A percentile compares a stretch with the other conserved stretches of the same genome.
Evolutionary conservation across 148 eudicot genomes (phyloP).

Genomic region (Chenopodium berlandieri): DNA sequence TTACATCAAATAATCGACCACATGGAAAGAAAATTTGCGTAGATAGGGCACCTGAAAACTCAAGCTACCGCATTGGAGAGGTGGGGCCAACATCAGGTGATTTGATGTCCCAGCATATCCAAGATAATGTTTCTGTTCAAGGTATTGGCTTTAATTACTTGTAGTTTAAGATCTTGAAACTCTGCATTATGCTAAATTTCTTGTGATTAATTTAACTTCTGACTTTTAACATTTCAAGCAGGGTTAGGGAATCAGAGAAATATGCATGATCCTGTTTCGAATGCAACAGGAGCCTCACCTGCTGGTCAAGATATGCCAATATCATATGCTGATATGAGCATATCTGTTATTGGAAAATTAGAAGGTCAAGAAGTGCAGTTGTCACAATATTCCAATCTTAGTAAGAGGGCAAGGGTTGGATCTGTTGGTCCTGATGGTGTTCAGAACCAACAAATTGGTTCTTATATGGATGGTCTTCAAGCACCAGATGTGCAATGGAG

Average conservation of each 20-base stretch:
- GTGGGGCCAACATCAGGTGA: conserved; percentile 42
- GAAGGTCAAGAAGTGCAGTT: conserved; percentile 69
- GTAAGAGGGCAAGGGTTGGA: conserved; percentile 56
- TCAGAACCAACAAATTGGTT: conserved; percentile 55
- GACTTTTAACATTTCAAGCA: conserved; percentile 48
- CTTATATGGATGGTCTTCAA: conserved; percentile 53
- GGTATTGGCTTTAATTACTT: conserved; percentile 41
- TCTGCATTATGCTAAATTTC: conserved; percentile 40
- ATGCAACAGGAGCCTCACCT: conserved; percentile 46
- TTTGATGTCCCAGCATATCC: conserved; percentile 42
- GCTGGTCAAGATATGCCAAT: conserved; percentile 54
- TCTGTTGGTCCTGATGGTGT: conserved; percentile 47
- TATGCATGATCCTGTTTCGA: conserved; percentile 47
- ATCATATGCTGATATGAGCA: conserved; percentile 46
- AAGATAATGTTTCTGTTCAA: conserved; percentile 49
- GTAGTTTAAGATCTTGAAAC: conserved; percentile 34
- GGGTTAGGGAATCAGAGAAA: conserved; percentile 52
- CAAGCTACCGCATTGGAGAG: conserved; percentile 52
- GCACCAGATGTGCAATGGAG: conserved; percentile 71
- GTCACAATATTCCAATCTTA: conserved; percentile 46
- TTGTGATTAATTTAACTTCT: conserved; percentile 35
- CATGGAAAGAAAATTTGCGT: conserved; percentile 68
- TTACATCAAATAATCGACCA: conserved; percentile 46
- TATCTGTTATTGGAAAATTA: conserved; percentile 49
- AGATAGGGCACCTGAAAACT: conserved; percentile 62